A percentile compares a stretch with the other conserved stretches of the same genome.
Evolutionary conservation across 345 rosid species (phyloP).

Genomic region (Acer negundo): DNA sequence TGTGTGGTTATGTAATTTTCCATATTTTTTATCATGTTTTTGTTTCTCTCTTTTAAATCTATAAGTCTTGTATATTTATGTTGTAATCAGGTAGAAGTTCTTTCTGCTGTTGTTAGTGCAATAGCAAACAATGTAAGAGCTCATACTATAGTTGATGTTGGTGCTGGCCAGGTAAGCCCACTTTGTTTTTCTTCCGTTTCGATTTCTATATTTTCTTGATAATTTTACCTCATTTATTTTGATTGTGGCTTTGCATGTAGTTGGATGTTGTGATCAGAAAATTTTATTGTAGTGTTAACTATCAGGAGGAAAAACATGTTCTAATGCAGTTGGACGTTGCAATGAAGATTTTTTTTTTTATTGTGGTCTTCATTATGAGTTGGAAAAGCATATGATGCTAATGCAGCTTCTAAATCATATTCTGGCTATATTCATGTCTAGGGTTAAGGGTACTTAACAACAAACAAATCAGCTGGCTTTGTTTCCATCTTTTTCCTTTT

Average conservation of each 20-base stretch:
- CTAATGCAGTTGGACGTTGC: neutral
- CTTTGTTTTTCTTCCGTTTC: conserved; percentile 13
- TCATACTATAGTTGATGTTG: conserved; percentile 75
- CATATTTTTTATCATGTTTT: neutral
- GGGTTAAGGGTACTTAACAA: neutral
- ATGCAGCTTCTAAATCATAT: neutral
- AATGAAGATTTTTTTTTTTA: neutral
- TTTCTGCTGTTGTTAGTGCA: conserved; percentile 73
- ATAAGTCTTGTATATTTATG: conserved; percentile 12
- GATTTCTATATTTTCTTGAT: neutral
- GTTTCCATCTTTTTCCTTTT: neutral
- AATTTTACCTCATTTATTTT: conserved; percentile 10
- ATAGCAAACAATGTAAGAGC: conserved; percentile 53
- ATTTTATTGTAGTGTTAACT: neutral
- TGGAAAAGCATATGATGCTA: neutral
- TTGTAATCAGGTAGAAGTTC: conserved; percentile 74
- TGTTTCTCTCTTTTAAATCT: neutral
- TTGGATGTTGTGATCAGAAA: neutral
- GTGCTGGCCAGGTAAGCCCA: conserved; percentile 82
- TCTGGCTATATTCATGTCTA: neutral
- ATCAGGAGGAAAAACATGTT: neutral
- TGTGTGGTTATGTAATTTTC: neutral
- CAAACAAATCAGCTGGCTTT: neutral
- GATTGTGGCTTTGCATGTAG: neutral
- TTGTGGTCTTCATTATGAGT: neutral